Evolutionary conservation across 2,329 filamentous ascomycete species (phyloP), one percentile per base, ranked within the genome.

Genomic region (Fusarium sp.): DNA sequence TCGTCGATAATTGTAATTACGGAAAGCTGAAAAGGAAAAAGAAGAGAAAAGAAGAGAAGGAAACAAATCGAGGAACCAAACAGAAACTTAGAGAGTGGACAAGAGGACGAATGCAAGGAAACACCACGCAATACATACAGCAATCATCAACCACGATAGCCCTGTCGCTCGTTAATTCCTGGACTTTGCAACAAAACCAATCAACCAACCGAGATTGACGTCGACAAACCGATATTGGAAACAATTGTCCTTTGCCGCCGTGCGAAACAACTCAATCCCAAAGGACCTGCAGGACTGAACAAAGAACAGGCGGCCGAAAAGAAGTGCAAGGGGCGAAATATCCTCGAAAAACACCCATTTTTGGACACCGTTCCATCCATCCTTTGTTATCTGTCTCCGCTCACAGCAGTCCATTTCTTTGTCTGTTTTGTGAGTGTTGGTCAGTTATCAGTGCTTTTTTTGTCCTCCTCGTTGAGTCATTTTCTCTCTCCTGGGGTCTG

Each of bases 1-100:
- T 76, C 60, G 71, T 74, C 73, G 63, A 74, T 58, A 66, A 70
- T 65, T 61, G 72, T 59, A 64, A 53, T 58, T 62, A 63, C 34
- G 58, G 65, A 61, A 54, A 27, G 22, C 43, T 48, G 62, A 54
- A 48, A 32, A 22, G 16, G 18, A 20, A 47, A 47, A 22, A 9
- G n/a, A n/a, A n/a, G n/a, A 29, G 3, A 20, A 49, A 24, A 69
- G 52, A 70, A 59, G 46, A 44, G 57, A 66, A 54, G 47, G 58
- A 51, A 56, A 27, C 54, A 24, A 63, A 46, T 20, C 53, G 15
- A 56, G 48, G 41, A 29, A 52, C 13, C 13, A 25, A 66, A 46
- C 44, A 41, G 45, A 46, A 48, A 46, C 30, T 24, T 41, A 49
- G 49, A 58, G 25, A 46, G n/a, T 52, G 24, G 34, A n/a, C 49